phyloP scores from a whole-genome alignment of 1,139 yeast species.

The Pneumocystis canis region DNA sequence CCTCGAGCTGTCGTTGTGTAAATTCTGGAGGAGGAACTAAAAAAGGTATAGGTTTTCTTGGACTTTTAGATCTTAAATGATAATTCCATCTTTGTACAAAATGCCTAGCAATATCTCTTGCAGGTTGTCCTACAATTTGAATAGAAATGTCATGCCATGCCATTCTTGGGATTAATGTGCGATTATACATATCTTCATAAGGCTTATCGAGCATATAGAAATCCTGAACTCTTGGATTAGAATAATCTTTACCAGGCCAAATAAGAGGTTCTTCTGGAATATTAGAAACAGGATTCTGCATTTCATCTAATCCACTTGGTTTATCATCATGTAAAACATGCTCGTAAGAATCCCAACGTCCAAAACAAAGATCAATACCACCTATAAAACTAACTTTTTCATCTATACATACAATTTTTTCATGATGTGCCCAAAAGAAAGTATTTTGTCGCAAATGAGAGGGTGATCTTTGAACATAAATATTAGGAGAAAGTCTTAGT shows the following conservation, averaged over 20 bases:
- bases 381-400: slow-evolving; percentile 84
- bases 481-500: slow-evolving; percentile 68
- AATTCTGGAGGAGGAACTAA: slow-evolving; percentile 86
- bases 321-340: slow-evolving; percentile 75
- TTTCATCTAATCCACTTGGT: slow-evolving; percentile 28
- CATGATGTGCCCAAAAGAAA: slow-evolving; percentile 98
- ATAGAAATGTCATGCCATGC: slow-evolving; percentile 99
- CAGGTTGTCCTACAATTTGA: slow-evolving; percentile 91
- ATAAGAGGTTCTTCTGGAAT: slow-evolving; percentile 32
- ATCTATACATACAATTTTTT: slow-evolving; percentile 75
- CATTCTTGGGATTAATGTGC: slow-evolving; percentile 75
- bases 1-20: slow-evolving; percentile 51
- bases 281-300: slow-evolving; percentile 4
- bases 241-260: slow-evolving; percentile 95
- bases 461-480: slow-evolving; percentile 86
- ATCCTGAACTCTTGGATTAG: slow-evolving; percentile 87
- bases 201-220: slow-evolving; percentile 71
- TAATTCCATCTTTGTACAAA: slow-evolving; percentile 98
- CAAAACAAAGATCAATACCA: slow-evolving; percentile 89
- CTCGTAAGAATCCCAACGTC: slow-evolving; percentile 92
- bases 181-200: slow-evolving; percentile 82
- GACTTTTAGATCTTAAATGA: slow-evolving; percentile 77
- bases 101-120: slow-evolving; percentile 82
- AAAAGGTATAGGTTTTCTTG: slow-evolving; percentile 83
- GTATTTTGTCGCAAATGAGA: slow-evolving; percentile 88